phyloP scores from a whole-genome alignment of 306 rosid genomes.

The Hippophae tibetana region DNA sequence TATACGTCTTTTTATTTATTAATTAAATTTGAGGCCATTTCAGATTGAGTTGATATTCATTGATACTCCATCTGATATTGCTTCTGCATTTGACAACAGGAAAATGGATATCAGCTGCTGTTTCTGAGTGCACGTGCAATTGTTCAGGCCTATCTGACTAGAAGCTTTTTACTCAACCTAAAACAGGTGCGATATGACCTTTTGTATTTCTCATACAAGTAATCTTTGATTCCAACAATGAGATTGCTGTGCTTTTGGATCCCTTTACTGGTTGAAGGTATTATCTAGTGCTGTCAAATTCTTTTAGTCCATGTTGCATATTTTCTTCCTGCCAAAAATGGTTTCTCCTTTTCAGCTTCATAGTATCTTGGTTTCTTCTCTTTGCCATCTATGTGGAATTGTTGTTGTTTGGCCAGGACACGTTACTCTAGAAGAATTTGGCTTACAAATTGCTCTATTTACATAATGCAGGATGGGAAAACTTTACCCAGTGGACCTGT shows the following conservation, averaged over 20 bases:
- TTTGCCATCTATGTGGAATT: no score
- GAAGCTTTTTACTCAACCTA: constrained; percentile 70
- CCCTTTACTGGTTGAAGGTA: neutral
- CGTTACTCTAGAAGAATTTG: constrained; percentile 8
- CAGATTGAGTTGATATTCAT: neutral
- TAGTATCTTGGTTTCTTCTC: no score
- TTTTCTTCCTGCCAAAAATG: no score
- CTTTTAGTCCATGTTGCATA: no score
- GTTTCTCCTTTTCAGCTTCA: no score
- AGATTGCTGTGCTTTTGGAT: neutral
- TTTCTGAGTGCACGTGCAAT: constrained; percentile 99
- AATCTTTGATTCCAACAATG: neutral
- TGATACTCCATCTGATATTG: constrained; percentile 11
- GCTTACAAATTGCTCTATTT: constrained; percentile 13
- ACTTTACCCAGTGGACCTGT: constrained; percentile 85
- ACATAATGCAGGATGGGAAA: constrained; percentile 71
- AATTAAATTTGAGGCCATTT: neutral
- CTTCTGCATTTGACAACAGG: constrained; percentile 37
- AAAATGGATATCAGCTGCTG: constrained; percentile 96
- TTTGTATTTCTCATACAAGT: constrained; percentile 7
- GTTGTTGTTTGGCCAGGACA: no score
- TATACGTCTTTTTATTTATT: neutral
- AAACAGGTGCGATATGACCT: constrained; percentile 51
- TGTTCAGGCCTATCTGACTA: constrained; percentile 88
- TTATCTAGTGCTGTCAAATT: no score